Percentiles rank a stretch among this genome's conserved stretches.
phyloP scores from a whole-genome alignment of 495 filamentous ascomycete genomes.

The Wilcoxina mikolae region DNA sequence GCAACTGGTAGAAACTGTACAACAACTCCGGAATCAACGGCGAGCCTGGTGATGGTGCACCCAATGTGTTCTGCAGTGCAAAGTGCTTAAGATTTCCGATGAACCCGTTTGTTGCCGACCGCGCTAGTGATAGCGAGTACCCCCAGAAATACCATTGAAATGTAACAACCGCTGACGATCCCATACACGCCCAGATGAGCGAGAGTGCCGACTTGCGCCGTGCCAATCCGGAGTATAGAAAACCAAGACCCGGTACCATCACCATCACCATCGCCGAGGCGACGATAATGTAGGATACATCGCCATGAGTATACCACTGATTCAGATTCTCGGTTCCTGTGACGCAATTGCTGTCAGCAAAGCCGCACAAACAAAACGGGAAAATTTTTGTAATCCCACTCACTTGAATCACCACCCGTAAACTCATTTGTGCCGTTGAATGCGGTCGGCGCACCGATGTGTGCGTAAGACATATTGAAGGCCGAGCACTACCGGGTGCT shows the following conservation, averaged over 20 bases:
- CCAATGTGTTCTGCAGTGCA: slow-evolving; percentile 66
- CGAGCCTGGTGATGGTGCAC: slow-evolving; percentile 65
- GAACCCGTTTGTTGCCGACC: slow-evolving; percentile 61
- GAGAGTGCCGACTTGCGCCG: slow-evolving; percentile 90
- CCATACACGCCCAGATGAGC: slow-evolving; percentile 86
- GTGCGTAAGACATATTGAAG: slow-evolving; percentile 56
- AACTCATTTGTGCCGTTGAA: slow-evolving; percentile 63
- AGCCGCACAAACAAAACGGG: not conserved
- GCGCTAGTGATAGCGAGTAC: slow-evolving; percentile 82
- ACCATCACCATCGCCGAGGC: slow-evolving; percentile 85
- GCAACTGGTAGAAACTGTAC: slow-evolving; percentile 88
- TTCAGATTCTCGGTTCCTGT: slow-evolving; percentile 23
- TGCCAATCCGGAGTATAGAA: slow-evolving; percentile 98
- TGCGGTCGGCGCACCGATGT: slow-evolving; percentile 57
- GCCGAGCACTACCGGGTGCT: not conserved
- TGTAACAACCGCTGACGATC: slow-evolving; percentile 72
- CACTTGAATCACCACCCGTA: slow-evolving; percentile 71
- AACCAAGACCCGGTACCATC: slow-evolving; percentile 89
- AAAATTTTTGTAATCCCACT: slow-evolving; percentile 28
- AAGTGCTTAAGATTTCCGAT: slow-evolving; percentile 82
- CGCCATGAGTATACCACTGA: slow-evolving; percentile 38
- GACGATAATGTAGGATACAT: slow-evolving; percentile 80
- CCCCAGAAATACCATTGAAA: slow-evolving; percentile 99
- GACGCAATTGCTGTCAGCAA: slow-evolving; percentile 4
- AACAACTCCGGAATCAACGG: slow-evolving; percentile 71